Percentiles rank a stretch among this genome's conserved stretches.
Conservation (phyloP, 768 basidiomycete species). For the Mycena capillaripes region DNA sequence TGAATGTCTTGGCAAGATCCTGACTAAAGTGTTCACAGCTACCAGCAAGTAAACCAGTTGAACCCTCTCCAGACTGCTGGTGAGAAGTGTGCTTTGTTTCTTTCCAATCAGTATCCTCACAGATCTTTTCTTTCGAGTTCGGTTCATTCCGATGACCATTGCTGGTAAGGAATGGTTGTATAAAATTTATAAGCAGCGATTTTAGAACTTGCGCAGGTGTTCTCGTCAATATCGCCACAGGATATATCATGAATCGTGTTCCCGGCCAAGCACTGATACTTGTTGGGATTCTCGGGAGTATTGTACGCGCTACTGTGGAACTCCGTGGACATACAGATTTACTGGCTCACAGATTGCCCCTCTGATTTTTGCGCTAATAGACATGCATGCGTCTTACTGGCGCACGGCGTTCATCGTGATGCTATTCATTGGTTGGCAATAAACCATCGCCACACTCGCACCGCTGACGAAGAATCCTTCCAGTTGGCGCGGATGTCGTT, state of each 20-base stretch:
- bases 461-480: too few relatives aligned
- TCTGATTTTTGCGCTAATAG: conserved; percentile 48
- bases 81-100: background rate
- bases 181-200: background rate
- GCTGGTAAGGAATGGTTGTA: conserved; percentile 32
- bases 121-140: conserved; percentile 25
- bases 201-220: conserved; percentile 28
- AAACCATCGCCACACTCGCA: too few relatives aligned
- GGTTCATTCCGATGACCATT: conserved; percentile 50
- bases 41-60: conserved; percentile 47
- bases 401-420: conserved; percentile 39
- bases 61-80: conserved; percentile 46
- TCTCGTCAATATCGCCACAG: conserved; percentile 36
- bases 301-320: conserved; percentile 37
- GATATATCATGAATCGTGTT: conserved; percentile 42
- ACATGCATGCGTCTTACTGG: conserved; percentile 49
- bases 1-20: conserved; percentile 37
- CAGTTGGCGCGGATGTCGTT: conserved; percentile 42
- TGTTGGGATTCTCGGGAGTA: conserved; percentile 42
- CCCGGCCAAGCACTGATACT: conserved; percentile 46
- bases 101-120: background rate
- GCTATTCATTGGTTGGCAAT: conserved; percentile 17
- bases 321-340: background rate
- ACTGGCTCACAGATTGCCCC: conserved; percentile 42
- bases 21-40: conserved; percentile 34